Base-by-base conservation (phyloP, 192 early-diverging fungal genomes). In the Podila minutissima region DNA sequence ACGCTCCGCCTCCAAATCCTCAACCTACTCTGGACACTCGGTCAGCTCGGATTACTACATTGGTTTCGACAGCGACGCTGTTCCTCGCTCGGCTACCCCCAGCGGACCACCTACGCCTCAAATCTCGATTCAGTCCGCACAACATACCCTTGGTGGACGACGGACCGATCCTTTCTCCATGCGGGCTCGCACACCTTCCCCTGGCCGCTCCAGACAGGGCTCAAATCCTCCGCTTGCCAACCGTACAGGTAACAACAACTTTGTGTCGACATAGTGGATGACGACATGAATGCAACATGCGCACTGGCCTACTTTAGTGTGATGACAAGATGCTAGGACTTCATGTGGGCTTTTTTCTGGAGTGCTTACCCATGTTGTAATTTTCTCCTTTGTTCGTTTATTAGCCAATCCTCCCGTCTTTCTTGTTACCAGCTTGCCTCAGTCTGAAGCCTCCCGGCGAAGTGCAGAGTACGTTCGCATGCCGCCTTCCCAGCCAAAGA, bases 81-180 rank as follows among this genome's bases (percentile, higher is more conserved):
- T 49, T 49, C 70, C 62, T 49, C 69, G 76, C 12, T 67, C 76
- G 24, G 71, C 70, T 6, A 79, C 76, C 7, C 76, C 76, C 28
- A 79, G 67, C 8, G 76, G 76, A 26, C 53, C 46, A 29, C 29
- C 60, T 2, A 61, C 75, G 4, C 75, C 76, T 13, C 76, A 79
- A 31, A 79, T 79, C 22, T 79, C 76, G 4, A 79, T 79, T 33
- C 76, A 79, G 15, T 79, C 76, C 24, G 76, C 76, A 35, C 76
- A 79, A 38, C 66, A 66, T 62, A 72, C 66, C 66, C 38, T 70
- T 17, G 29, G 41, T 17, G 29, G 41, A 11, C 41, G 66, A 20
- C 69, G 76, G 58, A 48, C 70, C 50, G 76, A 79, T 33, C 64
- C 76, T 11, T 79, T 64, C 37, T 79, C 76, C 17, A 72, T 79